These are phyloP conservation scores for Candida glucosophila DNA, from an alignment of 1,139 yeast genomes.

Conservation along the genomic window DNA sequence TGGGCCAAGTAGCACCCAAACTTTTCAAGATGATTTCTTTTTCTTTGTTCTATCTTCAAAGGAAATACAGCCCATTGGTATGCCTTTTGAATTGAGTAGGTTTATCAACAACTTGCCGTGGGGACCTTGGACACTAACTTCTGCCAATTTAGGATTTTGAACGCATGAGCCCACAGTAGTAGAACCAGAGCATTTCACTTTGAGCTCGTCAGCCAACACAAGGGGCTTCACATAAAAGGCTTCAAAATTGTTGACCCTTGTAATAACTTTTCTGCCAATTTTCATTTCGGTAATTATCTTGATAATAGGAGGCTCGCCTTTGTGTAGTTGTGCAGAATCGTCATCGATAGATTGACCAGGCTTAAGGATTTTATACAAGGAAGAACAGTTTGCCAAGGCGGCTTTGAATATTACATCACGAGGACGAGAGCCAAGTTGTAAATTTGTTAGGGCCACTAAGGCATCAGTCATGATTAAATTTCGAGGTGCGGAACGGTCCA, in stretches of 20 bases:
- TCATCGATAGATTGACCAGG: conserved; percentile 33
- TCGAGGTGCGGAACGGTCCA: conserved; percentile 36
- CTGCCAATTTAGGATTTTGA: conserved; percentile 48
- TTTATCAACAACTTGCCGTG: conserved; percentile 60
- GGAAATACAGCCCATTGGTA: conserved; percentile 58
- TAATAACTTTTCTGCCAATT: conserved; percentile 75
- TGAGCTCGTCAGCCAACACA: conserved; percentile 57
- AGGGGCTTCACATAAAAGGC: conserved; percentile 58
- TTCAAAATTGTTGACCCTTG: conserved; percentile 65
- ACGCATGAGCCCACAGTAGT: conserved; percentile 57
- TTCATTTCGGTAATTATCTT: conserved; percentile 65
- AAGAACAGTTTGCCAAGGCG: conserved; percentile 46
- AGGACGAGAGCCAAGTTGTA: conserved; percentile 18
- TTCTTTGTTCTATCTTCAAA: conserved; percentile 57
- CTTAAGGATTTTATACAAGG: conserved; percentile 47
- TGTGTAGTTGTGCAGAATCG: conserved; percentile 28
- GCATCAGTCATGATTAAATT: conserved; percentile 46
- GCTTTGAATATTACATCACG: conserved; percentile 47
- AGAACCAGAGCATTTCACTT: conserved; percentile 83
- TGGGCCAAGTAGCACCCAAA: too few relatives aligned
- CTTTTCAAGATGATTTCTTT: conserved; percentile 38
- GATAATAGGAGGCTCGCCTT: conserved; percentile 65
- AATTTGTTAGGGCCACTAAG: conserved; percentile 17
- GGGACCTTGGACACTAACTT: conserved; percentile 86
- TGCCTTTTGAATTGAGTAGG: conserved; percentile 54